Evolutionary conservation across 768 basidiomycete genomes (phyloP), one percentile per base, ranked within the genome.

Genomic region (Gelatoporia subvermispora): DNA sequence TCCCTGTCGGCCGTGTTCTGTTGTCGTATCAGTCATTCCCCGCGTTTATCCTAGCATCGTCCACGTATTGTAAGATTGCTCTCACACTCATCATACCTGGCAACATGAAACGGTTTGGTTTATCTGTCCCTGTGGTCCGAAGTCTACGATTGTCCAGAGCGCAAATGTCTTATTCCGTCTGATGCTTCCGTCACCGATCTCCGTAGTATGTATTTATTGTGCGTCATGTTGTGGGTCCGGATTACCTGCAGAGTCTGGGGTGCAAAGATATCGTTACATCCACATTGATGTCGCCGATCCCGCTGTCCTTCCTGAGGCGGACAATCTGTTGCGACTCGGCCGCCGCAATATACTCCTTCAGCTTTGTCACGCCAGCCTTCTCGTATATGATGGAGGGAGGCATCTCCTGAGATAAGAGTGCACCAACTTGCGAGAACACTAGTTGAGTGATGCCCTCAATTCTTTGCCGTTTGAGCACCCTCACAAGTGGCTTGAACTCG

Each of bases 301-400:
- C 48, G 41, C 38, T 17, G 9, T 48, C 45, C 9, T 43, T 36
- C 20, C 36, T 40, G 37, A 50, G 25, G 23, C 40, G 47, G 15
- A 58, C 53, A 47, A 62, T 44, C 23, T 48, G 51, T 23, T 44
- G 23, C 24, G 54, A 47, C 44, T 52, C 52, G 35, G 62, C 63
- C 20, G 57, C 43, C 37, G 45, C 49, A 35, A 55, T 53, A 48
- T 63, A 63, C 28, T 63, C 60, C 52, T 58, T 58, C 43, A 66
- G 56, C 35, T 51, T 49, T 24, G 53, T 35, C 9, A 55, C 57
- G 39, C 61, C 60, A 16, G 59, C 59, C 3, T 43, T 49, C 53
- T 54, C 51, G 51, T 62, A 62, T 8, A 53, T 34, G 11, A 17
- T n/a, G 13, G 23, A 11, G 35, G 23, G 20, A 15, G 22, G 45